Evolutionary conservation across 495 filamentous ascomycete species (phyloP).

Genomic region (Venustampulla echinocandica): DNA sequence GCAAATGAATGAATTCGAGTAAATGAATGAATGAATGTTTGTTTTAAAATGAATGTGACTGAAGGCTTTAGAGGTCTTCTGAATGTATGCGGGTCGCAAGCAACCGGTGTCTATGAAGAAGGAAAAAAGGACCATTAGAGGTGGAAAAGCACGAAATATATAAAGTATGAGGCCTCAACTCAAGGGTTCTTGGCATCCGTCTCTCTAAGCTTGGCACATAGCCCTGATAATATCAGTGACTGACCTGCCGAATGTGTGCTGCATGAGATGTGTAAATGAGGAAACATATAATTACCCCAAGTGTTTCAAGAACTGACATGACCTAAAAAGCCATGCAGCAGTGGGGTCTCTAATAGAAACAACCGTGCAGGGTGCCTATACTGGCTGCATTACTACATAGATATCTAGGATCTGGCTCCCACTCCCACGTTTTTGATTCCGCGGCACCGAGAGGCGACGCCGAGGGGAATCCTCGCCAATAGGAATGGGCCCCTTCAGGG

Average conservation of each 20-base stretch:
- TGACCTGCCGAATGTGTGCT: no score
- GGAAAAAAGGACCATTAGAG: neutral
- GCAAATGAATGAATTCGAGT: no score
- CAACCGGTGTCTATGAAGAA: conserved; percentile 1
- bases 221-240: no score
- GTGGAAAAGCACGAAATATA: neutral
- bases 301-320: neutral
- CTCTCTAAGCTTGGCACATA: no score
- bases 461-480: no score
- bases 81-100: neutral
- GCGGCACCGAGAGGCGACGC: no score
- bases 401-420: neutral
- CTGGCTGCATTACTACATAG: no score
- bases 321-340: neutral
- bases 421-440: neutral
- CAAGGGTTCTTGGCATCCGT: no score
- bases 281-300: no score
- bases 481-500: no score
- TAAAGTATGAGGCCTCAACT: neutral
- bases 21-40: neutral
- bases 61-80: neutral
- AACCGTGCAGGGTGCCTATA: neutral
- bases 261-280: no score
- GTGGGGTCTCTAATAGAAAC: neutral
- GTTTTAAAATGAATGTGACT: neutral